phyloP scores from a whole-genome alignment of 139 green algal genomes.

The Diplosphaera chodatii region DNA sequence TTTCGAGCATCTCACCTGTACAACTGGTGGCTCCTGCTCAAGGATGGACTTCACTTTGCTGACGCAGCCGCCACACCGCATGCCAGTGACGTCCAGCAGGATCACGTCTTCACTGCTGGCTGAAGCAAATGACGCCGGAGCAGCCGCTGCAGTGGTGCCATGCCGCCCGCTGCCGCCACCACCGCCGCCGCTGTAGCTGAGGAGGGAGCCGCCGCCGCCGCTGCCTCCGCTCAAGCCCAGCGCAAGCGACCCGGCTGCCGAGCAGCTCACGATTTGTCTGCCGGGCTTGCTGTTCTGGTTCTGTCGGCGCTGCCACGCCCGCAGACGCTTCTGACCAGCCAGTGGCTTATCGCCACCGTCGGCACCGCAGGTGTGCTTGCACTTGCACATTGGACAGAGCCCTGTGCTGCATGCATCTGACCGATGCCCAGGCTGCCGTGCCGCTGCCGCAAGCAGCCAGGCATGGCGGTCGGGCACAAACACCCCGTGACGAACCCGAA shows the following conservation, averaged over 20 bases:
- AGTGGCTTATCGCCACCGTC: too few relatives aligned
- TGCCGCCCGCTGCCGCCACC: not conserved
- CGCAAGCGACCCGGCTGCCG: not conserved
- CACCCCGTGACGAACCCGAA: too few relatives aligned
- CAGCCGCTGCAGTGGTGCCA: not conserved
- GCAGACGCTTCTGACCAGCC: not conserved
- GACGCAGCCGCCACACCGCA: conserved; percentile 86
- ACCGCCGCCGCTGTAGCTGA: not conserved
- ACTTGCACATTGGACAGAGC: too few relatives aligned
- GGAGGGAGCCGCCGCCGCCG: not conserved
- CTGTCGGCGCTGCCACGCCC: not conserved
- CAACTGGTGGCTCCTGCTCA: conserved; percentile 45
- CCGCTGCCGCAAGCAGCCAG: too few relatives aligned
- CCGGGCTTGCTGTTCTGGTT: not conserved
- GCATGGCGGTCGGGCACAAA: too few relatives aligned
- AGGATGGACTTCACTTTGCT: conserved; percentile 67
- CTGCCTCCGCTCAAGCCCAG: not conserved
- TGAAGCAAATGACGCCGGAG: not conserved
- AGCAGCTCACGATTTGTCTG: not conserved
- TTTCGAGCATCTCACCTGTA: conserved; percentile 15
- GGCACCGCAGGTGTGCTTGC: too few relatives aligned
- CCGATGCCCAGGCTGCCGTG: too few relatives aligned
- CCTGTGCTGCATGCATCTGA: too few relatives aligned
- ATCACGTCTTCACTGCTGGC: conserved; percentile 57
- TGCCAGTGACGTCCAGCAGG: conserved; percentile 78